Base-by-base conservation (phyloP, 148 eudicot genomes). In the Dianthus caryophyllus region DNA sequence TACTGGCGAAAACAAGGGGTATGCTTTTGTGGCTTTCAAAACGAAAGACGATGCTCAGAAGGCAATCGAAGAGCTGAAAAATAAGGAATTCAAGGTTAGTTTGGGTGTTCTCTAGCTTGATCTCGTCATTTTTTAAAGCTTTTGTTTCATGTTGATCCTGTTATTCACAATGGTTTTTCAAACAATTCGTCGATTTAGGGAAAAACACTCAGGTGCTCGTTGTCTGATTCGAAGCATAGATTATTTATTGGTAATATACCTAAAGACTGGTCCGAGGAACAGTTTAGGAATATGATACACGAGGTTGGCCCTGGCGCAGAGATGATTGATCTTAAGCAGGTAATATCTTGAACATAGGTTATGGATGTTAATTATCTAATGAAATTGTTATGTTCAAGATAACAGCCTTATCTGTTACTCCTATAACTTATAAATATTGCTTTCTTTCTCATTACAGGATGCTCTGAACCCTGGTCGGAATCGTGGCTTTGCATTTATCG, bases 401-500 rank as follows among this genome's bases (percentile, higher is more conserved):
- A 55, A 9, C 4, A 38, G 21, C 17, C 51, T 54, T 41, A 36
- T 24, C 49, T 17, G 6, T 53, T 13, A 30, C 41, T 59, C 57
- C 22, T 62, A n/a, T n/a, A n/a, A n/a, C n/a, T n/a, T n/a, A n/a
- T n/a, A n/a, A n/a, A n/a, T n/a, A 26, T 55, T 48, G 16, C 66
- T 44, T 24, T 61, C 24, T 68, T 65, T 57, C 57, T 53, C 27
- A 51, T 72, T 44, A 38, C 80, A 94, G 98, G 98, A 94, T 83
- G 96, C 96, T 51, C 76, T 81, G 66, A 83, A 81, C 79, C 85
- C 90, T 58, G 79, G 88, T 44, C 97, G 97, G 68, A 94, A 94
- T 70, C 95, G 98, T 63, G 98, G 98, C 25, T 94, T 94, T 84
- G 96, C 96, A 70, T 94, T 94, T 64, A 78, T 94, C 16, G 98